Conservation (phyloP, 2,329 filamentous ascomycete species). For the Phialophora expanda region DNA sequence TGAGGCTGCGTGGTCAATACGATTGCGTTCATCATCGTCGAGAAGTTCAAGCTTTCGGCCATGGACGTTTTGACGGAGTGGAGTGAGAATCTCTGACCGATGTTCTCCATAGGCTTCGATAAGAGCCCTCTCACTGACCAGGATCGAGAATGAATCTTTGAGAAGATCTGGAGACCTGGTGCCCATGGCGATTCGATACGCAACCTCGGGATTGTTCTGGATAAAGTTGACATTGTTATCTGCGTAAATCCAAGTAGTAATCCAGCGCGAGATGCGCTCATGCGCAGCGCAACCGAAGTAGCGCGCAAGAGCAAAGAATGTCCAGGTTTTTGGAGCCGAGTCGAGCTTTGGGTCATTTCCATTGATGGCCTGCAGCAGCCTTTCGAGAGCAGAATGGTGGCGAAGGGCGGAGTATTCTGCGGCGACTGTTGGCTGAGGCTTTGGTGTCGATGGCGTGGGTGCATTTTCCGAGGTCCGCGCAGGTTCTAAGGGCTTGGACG, state of each 20-base stretch:
- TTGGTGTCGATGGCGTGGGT: slow-evolving; percentile 1
- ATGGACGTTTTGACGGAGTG: slow-evolving; percentile 44
- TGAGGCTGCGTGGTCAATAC: slow-evolving; percentile 64
- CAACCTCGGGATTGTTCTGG: slow-evolving; percentile 67
- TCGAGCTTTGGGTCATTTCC: slow-evolving; percentile 62
- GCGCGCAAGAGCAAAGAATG: slow-evolving; percentile 66
- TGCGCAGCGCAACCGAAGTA: slow-evolving; percentile 56
- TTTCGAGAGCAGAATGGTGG: slow-evolving; percentile 67
- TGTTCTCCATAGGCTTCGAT: slow-evolving; percentile 43
- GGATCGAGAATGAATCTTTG: slow-evolving; percentile 60
- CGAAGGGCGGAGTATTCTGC: slow-evolving; percentile 68
- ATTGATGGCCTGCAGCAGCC: slow-evolving; percentile 64
- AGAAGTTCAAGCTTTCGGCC: slow-evolving; percentile 57
- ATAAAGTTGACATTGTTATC: slow-evolving; percentile 63
- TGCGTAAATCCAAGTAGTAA: slow-evolving; percentile 65
- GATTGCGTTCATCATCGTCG: slow-evolving; percentile 61
- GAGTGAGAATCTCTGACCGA: slow-evolving; percentile 10
- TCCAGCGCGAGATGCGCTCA: slow-evolving; percentile 50
- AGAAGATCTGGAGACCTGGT: slow-evolving; percentile 46
- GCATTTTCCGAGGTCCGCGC: not conserved
- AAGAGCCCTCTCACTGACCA: slow-evolving; percentile 68
- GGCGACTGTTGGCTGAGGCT: slow-evolving; percentile 3
- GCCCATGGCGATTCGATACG: slow-evolving; percentile 61
- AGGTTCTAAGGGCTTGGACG: slow-evolving; percentile 1
- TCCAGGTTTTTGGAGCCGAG: slow-evolving; percentile 70